A percentile compares a stretch with the other conserved stretches of the same genome.
Evolutionary conservation across 163 green algal species (phyloP).

Genomic region (Volvox carteri): DNA sequence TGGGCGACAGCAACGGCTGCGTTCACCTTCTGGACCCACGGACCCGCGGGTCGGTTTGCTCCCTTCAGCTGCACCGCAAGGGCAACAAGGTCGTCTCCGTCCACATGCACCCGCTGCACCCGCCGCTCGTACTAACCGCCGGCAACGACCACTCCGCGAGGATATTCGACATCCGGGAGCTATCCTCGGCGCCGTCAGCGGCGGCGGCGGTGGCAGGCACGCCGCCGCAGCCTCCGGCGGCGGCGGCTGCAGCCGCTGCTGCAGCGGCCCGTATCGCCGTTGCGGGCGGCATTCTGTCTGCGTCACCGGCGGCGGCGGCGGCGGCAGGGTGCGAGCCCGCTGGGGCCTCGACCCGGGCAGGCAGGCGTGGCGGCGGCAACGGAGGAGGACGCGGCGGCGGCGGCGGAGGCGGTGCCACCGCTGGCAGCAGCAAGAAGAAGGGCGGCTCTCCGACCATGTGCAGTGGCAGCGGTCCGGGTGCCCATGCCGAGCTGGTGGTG

Average conservation of each 20-base stretch:
- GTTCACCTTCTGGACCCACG: conserved; percentile 80
- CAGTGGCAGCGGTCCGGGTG: neutral
- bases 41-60: conserved; percentile 44
- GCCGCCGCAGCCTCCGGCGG: neutral
- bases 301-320: neutral
- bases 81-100: conserved; percentile 82
- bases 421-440: neutral
- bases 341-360: neutral
- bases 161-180: conserved; percentile 66
- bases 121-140: conserved; percentile 80
- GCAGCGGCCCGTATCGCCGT: neutral
- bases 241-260: neutral
- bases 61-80: conserved; percentile 79
- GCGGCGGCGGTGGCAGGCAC: neutral
- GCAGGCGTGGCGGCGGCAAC: neutral
- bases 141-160: conserved; percentile 71
- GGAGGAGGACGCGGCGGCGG: neutral
- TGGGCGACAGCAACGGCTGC: conserved; percentile 79
- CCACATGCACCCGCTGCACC: conserved; percentile 78
- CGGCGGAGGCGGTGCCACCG: neutral
- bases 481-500: conserved; percentile 54
- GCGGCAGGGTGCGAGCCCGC: neutral
- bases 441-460: too few relatives aligned
- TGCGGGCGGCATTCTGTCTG: neutral
- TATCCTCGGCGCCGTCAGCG: conserved; percentile 32